Evolutionary conservation across 169 alveolate genomes (phyloP), one percentile per base, ranked within the genome.

Genomic region (Plasmodium relictum): DNA sequence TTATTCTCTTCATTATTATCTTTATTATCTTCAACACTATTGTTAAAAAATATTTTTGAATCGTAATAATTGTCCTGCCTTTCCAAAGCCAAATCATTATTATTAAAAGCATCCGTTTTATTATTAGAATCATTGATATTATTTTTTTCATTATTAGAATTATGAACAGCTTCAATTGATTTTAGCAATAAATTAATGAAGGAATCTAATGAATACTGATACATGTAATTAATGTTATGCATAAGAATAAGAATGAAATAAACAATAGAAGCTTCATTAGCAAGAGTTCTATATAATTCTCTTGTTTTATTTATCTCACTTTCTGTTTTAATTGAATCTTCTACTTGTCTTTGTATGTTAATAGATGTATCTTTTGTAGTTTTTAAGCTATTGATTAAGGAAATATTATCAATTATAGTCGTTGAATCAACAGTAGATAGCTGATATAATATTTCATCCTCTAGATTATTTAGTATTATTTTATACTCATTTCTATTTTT

Each of bases 211-310:
- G 99, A 97, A 88, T 96, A 97, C 94, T 98, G 98, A 96, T 98
- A 98, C 99, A 98, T 98, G 92, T 97, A 98, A 88, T 97, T 98
- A 87, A 98, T 97, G 93, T 96, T 96, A 91, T 97, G 96, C 70
- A 98, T 95, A 88, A 97, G 96, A 52, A 98, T 97, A 69, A 98
- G 94, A 66, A 97, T 93, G 97, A 98, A 98, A 95, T 97, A 98
- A 58, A 98, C 96, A 98, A 97, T 97, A 24, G 99, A 97, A 63
- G 99, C 99, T 94, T 97, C 99, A 39, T 98, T 97, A 24, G 99
- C 99, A 0, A 97, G 98, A 8, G 98, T 95, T 94, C 99, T 95
- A 93, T 97, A 98, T 18, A 96, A 94, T 94, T 98, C 99, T 86
- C 99, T 96, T 24, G 97, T 93, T 83, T 95, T 92, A 93, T 98